phyloP scores from a whole-genome alignment of 164 flowering plant species.

The Liquidambar formosana region DNA sequence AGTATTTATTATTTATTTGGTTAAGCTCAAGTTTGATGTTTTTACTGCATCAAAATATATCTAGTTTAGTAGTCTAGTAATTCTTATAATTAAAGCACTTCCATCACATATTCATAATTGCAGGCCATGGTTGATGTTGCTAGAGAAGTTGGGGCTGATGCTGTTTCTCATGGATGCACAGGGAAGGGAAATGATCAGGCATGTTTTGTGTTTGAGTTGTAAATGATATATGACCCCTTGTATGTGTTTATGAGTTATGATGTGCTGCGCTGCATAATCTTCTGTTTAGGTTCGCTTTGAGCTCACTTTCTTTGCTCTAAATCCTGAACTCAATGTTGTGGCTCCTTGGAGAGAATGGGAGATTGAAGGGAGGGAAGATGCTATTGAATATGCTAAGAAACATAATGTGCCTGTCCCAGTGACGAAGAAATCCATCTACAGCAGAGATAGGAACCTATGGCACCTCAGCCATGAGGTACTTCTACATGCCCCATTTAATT shows the following conservation, averaged over 20 bases:
- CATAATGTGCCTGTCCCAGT: constrained; percentile 95
- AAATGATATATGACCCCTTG: neutral
- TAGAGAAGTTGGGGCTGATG: constrained; percentile 96
- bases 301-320: constrained; percentile 87
- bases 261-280: neutral
- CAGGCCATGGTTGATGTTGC: constrained; percentile 97
- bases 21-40: neutral
- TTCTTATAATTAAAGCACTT: neutral
- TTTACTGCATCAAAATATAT: neutral
- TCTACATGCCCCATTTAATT: neutral
- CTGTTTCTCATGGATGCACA: constrained; percentile 96
- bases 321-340: constrained; percentile 90
- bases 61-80: neutral
- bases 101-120: neutral
- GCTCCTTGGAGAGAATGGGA: constrained; percentile 99
- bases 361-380: constrained; percentile 60
- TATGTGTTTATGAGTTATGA: constrained; percentile 2
- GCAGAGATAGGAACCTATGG: constrained; percentile 95
- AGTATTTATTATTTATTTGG: no score
- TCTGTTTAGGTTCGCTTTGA: constrained; percentile 86
- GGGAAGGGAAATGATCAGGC: constrained; percentile 99
- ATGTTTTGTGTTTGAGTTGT: constrained; percentile 4
- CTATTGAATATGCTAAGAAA: constrained; percentile 91
- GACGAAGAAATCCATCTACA: constrained; percentile 94
- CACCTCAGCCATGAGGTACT: constrained; percentile 97